A percentile compares a stretch with the other conserved stretches of the same genome.
These are phyloP conservation scores for Stemphylium beticola DNA, from an alignment of 2,329 filamentous ascomycete species.

Conservation along the genomic window DNA sequence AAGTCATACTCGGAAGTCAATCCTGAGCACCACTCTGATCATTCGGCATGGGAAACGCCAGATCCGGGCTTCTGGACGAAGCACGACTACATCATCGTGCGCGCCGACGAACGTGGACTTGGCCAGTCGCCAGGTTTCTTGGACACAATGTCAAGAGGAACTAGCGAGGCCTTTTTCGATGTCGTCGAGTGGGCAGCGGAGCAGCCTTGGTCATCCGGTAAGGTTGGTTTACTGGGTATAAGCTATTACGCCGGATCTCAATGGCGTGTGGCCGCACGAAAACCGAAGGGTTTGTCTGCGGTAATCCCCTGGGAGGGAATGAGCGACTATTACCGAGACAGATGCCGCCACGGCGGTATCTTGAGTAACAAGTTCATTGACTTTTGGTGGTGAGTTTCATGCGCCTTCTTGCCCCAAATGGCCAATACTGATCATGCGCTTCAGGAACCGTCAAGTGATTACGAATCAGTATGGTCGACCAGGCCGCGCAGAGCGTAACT, in stretches of 20 bases:
- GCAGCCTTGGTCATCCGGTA: conserved; percentile 59
- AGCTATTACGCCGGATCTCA: conserved; percentile 61
- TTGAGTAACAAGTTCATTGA: conserved; percentile 47
- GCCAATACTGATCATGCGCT: background rate
- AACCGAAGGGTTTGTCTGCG: conserved; percentile 58
- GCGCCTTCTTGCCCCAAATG: too few relatives aligned
- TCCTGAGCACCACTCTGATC: conserved; percentile 45
- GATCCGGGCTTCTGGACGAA: conserved; percentile 51
- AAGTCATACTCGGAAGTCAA: conserved; percentile 54
- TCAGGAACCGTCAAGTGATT: conserved; percentile 67
- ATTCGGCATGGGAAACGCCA: conserved; percentile 55
- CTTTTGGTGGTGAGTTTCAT: conserved; percentile 62
- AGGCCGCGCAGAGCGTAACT: conserved; percentile 58
- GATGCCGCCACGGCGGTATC: conserved; percentile 50
- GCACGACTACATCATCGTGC: conserved; percentile 47
- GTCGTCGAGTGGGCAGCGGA: conserved; percentile 60
- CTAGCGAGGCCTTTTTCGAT: conserved; percentile 59
- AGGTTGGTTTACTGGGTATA: conserved; percentile 59
- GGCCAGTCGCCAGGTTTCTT: conserved; percentile 60
- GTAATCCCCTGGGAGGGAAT: conserved; percentile 65
- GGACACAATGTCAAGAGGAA: conserved; percentile 61
- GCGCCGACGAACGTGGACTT: conserved; percentile 59
- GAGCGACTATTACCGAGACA: conserved; percentile 60
- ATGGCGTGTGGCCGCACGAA: conserved; percentile 61
- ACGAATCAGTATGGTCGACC: conserved; percentile 71